Evolutionary conservation across 176 grass and related monocot genomes (phyloP).

Genomic region (Tillandsia fasciculata): DNA sequence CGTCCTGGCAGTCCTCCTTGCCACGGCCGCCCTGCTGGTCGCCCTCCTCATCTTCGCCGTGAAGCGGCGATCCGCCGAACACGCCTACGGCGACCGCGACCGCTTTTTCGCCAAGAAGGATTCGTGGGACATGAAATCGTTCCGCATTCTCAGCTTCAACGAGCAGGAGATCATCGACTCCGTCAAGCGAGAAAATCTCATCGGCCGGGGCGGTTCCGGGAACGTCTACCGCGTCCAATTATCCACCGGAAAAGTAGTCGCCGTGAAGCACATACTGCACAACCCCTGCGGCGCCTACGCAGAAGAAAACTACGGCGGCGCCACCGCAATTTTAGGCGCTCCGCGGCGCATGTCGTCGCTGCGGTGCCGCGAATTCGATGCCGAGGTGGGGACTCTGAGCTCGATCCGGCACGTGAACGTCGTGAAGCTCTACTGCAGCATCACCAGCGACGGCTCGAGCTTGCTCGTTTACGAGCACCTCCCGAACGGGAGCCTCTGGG

Average conservation of each 20-base stretch:
- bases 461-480: conserved; percentile 95
- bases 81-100: neutral
- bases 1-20: conserved; percentile 41
- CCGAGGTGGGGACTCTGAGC: conserved; percentile 82
- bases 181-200: conserved; percentile 68
- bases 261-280: conserved; percentile 63
- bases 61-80: conserved; percentile 15
- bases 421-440: conserved; percentile 86
- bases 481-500: conserved; percentile 75
- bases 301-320: neutral
- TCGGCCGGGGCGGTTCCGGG: conserved; percentile 79
- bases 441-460: conserved; percentile 58
- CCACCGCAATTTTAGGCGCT: conserved; percentile 23
- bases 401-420: conserved; percentile 81
- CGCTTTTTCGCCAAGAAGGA: conserved; percentile 38
- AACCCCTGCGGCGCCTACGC: neutral
- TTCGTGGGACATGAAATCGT: conserved; percentile 77
- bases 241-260: conserved; percentile 36
- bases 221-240: conserved; percentile 83
- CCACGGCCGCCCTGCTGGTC: conserved; percentile 27
- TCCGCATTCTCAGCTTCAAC: conserved; percentile 59
- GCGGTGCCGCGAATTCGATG: conserved; percentile 69
- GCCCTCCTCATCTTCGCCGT: conserved; percentile 40
- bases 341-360: conserved; percentile 25
- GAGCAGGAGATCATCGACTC: conserved; percentile 60